Base-by-base conservation (phyloP, 2,329 filamentous ascomycete species). In the Fusarium sp. region DNA sequence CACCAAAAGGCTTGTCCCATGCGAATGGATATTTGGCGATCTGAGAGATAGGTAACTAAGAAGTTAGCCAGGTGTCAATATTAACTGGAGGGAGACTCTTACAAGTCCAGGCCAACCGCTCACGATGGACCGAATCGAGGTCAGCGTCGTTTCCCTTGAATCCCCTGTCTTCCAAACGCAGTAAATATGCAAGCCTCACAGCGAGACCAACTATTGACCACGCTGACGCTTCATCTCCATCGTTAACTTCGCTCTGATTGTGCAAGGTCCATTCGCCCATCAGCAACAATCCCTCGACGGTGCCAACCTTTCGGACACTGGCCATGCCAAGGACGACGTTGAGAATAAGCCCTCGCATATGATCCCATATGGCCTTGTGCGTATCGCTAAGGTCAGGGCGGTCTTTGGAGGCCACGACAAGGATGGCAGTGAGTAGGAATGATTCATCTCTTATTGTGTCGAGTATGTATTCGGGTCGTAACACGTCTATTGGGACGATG, bases 1-100 rank as follows among this genome's bases (percentile, higher is more conserved):
- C 64, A 66, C 61, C 61, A 66, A 20, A 66, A 66, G 0, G 60
- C 64, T 11, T 66, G 64, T 2, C 64, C 64, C 64, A 64, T 64
- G 1, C 64, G 61, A 8, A 66, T 53, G 0, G 49, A 53, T 20
- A 53, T 53, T 36, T 53, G 49, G 2, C 31, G 49, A 53, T 53
- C 49, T n/a, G 49, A 36, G 16, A 53, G 29, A 34, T 53, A 53
- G 5, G 49, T 36, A 7, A 53, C 49, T 53, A 31, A 8, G 2
- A 6, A n/a, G 18, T 53, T 5, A 53, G 49, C 5, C 2, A 23
- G 10, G 10, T 4, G 29, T 10, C 6, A 25, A n/a, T 6, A 4
- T 2, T 11, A 5, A 5, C 1, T 6, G 6, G 4, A n/a, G 13
- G 11, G n/a, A n/a, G 18, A 4, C 1, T 1, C 49, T 36, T 25